Evolutionary conservation across 441 rosid genomes (phyloP).

Genomic region (Corymbia calophylla): DNA sequence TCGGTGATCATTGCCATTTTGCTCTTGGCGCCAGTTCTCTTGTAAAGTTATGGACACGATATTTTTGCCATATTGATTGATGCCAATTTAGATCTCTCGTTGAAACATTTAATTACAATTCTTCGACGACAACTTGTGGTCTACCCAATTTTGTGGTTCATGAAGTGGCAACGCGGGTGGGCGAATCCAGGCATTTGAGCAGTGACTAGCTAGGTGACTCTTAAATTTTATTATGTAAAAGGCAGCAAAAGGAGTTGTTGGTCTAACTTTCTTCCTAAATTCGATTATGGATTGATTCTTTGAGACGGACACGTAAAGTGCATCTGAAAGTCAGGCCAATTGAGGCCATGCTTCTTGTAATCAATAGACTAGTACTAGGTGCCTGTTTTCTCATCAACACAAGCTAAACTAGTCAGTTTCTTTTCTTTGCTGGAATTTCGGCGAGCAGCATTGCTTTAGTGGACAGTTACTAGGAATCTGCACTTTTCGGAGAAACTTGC

Average conservation of each 20-base stretch:
- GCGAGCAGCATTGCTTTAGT: background rate
- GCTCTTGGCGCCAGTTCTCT: constrained; percentile 27
- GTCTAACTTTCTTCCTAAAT: background rate
- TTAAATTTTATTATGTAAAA: background rate
- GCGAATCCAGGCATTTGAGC: background rate
- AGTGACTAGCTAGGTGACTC: background rate
- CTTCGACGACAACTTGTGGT: constrained; percentile 14
- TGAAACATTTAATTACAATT: constrained; percentile 1
- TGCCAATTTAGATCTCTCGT: background rate
- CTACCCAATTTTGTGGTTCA: constrained; percentile 53
- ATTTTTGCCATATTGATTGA: background rate
- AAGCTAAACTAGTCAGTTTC: background rate
- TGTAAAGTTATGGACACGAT: constrained; percentile 27
- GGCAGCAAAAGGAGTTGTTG: background rate
- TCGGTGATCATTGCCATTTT: constrained; percentile 35
- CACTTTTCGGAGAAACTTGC: background rate
- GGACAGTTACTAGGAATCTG: background rate
- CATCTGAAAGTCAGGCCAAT: background rate
- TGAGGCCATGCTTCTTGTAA: background rate
- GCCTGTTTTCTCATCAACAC: background rate
- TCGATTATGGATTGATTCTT: background rate
- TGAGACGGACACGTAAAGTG: background rate
- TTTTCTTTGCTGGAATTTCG: background rate
- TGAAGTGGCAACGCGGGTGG: background rate
- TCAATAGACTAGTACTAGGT: background rate